These are phyloP conservation scores for Xylaria sp. DNA, from an alignment of 2,329 filamentous ascomycete species.

Conservation along the genomic window DNA sequence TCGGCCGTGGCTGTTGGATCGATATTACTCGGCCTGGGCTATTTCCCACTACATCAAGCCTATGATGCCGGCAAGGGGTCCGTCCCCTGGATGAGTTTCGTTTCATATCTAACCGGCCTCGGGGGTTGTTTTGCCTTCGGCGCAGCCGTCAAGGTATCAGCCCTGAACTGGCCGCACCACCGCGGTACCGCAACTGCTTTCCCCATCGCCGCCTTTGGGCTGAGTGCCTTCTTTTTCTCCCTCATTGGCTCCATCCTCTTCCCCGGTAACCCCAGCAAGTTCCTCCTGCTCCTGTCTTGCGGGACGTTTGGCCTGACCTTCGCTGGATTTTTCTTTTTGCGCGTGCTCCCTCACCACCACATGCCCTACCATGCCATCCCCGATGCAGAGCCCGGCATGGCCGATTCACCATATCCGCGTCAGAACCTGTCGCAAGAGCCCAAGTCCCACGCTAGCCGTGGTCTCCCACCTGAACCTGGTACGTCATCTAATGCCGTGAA, in stretches of 20 bases:
- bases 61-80: conserved; percentile 69
- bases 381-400: conserved; percentile 38
- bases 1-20: conserved; percentile 77
- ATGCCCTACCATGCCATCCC: conserved; percentile 60
- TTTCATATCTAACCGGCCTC: conserved; percentile 81
- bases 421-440: conserved; percentile 47
- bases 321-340: conserved; percentile 81
- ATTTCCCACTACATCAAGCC: conserved; percentile 81
- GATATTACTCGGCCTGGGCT: conserved; percentile 73
- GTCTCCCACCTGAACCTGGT: conserved; percentile 63
- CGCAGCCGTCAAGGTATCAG: conserved; percentile 82
- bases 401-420: conserved; percentile 44
- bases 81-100: conserved; percentile 72
- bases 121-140: conserved; percentile 92
- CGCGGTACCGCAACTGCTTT: conserved; percentile 94
- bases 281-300: conserved; percentile 77
- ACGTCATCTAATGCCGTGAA: conserved; percentile 49
- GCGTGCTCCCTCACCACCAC: conserved; percentile 64
- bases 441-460: conserved; percentile 46
- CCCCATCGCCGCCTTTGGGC: conserved; percentile 86
- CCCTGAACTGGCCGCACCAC: conserved; percentile 88
- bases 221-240: conserved; percentile 97
- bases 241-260: conserved; percentile 75
- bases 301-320: conserved; percentile 79
- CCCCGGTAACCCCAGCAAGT: conserved; percentile 78